Evolutionary conservation across 1,284 basidiomycete species (phyloP), one percentile per base, ranked within the genome.

Genomic region (Cutaneotrichosporon sp.): DNA sequence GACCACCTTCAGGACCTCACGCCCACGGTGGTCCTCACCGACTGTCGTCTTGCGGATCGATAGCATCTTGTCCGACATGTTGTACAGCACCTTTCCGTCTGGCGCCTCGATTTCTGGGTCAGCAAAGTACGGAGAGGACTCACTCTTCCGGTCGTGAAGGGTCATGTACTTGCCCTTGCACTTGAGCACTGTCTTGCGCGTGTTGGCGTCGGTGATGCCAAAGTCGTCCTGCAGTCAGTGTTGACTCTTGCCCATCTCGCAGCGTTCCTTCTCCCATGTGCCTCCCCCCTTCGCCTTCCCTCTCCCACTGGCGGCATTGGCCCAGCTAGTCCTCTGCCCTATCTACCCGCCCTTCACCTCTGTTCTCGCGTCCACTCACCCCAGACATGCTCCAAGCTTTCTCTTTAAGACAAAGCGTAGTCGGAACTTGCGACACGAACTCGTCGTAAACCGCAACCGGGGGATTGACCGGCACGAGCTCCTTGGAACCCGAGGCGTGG

Each of bases 381-480:
- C 80, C 80, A 21, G 68, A 72, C 58, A 74, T 74, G 1, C 73
- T 71, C 70, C 80, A 76, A 13, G 71, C 71, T 56, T 73, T 73
- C 63, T 81, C 80, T 58, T 77, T 78, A 53, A 80, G 65, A 2
- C 77, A 70, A 18, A 81, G 68, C 0, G 75, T 77, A 0, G 74
- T 75, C 4, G 75, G 75, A n/a, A 65, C 61, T 5, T 70, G 65
- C n/a, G 70, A 69, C 51, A 62, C 60, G 65, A 68, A 78, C 52
- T 73, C 36, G 0, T 72, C 68, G 62, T 72, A 67, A 10, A 79
- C 66, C n/a, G 74, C 76, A 1, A 80, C 56, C 5, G 75, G 76
- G 13, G 78, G 78, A 57, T 70, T 66, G 62, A 78, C 72, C 10
- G 78, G 75, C 14, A 56, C 58, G 10, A 80, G 67, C 31, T 58